phyloP scores from a whole-genome alignment of 2,329 filamentous ascomycete genomes.

The Penicillium sp. region DNA sequence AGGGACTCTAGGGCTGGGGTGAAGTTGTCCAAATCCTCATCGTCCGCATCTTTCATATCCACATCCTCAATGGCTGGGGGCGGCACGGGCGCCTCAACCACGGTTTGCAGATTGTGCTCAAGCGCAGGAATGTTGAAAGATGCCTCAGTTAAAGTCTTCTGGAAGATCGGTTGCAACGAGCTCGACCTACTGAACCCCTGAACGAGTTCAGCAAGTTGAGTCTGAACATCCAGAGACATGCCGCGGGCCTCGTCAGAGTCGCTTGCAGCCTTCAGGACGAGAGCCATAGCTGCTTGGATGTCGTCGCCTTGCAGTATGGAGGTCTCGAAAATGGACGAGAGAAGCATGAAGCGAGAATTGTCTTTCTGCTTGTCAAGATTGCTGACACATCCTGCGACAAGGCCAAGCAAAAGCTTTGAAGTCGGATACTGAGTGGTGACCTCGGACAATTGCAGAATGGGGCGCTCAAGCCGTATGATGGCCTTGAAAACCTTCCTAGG shows the following conservation, averaged over 20 bases:
- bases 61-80: conserved; percentile 56
- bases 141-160: conserved; percentile 66
- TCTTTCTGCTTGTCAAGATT: conserved; percentile 41
- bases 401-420: conserved; percentile 41
- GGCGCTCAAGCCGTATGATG: conserved; percentile 41
- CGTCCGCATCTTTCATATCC: conserved; percentile 52
- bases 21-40: conserved; percentile 36
- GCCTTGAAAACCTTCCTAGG: conserved; percentile 69
- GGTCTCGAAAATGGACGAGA: conserved; percentile 43
- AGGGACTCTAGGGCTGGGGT: conserved; percentile 40
- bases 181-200: conserved; percentile 67
- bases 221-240: conserved; percentile 56
- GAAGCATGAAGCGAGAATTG: conserved; percentile 50
- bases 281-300: conserved; percentile 36
- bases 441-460: conserved; percentile 39
- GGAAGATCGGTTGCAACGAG: conserved; percentile 65
- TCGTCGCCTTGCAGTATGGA: conserved; percentile 38
- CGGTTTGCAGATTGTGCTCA: conserved; percentile 73
- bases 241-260: conserved; percentile 52
- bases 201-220: conserved; percentile 67
- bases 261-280: conserved; percentile 40
- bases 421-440: conserved; percentile 39
- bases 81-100: conserved; percentile 63
- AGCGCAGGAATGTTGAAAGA: conserved; percentile 74
- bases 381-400: conserved; percentile 41